phyloP scores from a whole-genome alignment of 208 protist genomes.

The Crithidia sp. region DNA sequence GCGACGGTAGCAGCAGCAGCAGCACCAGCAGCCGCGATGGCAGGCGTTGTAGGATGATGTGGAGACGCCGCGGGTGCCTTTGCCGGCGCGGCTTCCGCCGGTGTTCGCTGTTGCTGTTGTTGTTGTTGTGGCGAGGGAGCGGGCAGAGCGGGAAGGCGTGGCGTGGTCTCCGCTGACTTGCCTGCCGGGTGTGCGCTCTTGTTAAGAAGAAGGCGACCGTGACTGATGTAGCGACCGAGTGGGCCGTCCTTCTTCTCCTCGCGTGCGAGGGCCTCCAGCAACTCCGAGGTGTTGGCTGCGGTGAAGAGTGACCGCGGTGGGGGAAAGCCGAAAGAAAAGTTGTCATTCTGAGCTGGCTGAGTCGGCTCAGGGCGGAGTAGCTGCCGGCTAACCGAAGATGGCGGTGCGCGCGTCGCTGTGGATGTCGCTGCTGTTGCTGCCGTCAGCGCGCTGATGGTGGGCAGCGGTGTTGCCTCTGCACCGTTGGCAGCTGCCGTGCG shows the following conservation, averaged over 20 bases:
- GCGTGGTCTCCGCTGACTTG: not conserved
- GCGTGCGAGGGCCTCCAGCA: constrained; percentile 5
- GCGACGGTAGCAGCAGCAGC: not conserved
- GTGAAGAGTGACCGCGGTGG: constrained; percentile 2
- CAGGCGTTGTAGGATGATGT: not conserved
- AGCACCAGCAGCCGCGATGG: not conserved
- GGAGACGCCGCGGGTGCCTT: not conserved
- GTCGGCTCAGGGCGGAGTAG: not conserved
- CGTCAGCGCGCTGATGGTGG: not conserved
- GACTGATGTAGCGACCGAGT: constrained; percentile 10
- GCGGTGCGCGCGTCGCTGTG: not conserved
- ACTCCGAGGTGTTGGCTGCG: not conserved
- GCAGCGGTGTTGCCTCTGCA: not conserved
- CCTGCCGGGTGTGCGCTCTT: not conserved
- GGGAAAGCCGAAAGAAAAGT: constrained; percentile 11
- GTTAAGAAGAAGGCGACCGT: not conserved
- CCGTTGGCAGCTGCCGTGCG: not conserved
- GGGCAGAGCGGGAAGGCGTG: constrained; percentile 6
- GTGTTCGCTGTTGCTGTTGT: too few relatives aligned
- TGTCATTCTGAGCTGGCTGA: not conserved
- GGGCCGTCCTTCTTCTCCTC: constrained; percentile 10
- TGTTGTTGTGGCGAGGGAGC: not conserved
- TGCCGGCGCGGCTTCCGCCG: not conserved
- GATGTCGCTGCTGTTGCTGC: not conserved
- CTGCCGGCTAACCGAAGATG: too few relatives aligned